These are phyloP conservation scores for Mycena galopus DNA, from an alignment of 768 basidiomycete genomes.

Conservation along the genomic window DNA sequence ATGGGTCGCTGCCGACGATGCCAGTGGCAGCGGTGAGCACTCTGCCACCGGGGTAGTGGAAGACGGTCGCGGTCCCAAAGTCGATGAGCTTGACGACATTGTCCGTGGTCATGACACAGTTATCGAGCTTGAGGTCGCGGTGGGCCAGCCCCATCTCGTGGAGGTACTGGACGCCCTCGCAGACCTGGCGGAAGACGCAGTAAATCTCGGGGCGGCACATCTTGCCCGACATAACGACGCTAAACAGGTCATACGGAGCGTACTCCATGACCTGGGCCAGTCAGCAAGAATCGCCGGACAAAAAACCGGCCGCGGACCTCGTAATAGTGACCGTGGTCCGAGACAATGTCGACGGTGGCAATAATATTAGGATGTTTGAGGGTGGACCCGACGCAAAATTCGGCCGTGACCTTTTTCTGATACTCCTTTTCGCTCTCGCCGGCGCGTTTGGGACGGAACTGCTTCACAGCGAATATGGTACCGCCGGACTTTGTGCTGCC, in stretches of 20 bases:
- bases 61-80: slow-evolving; percentile 99
- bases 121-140: slow-evolving; percentile 98
- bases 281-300: slow-evolving; percentile 1
- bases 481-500: slow-evolving; percentile 85
- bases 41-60: slow-evolving; percentile 98
- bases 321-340: slow-evolving; percentile 97
- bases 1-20: slow-evolving; percentile 97
- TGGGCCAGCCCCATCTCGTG: slow-evolving; percentile 98
- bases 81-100: slow-evolving; percentile 99
- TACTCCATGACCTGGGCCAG: slow-evolving; percentile 95
- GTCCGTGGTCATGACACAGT: slow-evolving; percentile 97
- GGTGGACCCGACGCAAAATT: slow-evolving; percentile 97
- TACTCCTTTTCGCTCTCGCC: slow-evolving; percentile 97
- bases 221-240: slow-evolving; percentile 99
- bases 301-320: slow-evolving; percentile 71
- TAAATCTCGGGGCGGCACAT: slow-evolving; percentile 99
- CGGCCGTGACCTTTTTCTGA: slow-evolving; percentile 99
- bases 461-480: slow-evolving; percentile 94
- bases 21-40: slow-evolving; percentile 84
- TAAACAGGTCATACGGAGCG: slow-evolving; percentile 97
- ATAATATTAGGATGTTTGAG: slow-evolving; percentile 97
- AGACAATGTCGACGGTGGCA: slow-evolving; percentile 97
- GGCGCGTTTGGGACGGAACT: slow-evolving; percentile 90
- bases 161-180: slow-evolving; percentile 97
- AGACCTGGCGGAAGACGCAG: slow-evolving; percentile 99